Conservation (phyloP, 208 protist species). For the Wallacemonas collosoma region DNA sequence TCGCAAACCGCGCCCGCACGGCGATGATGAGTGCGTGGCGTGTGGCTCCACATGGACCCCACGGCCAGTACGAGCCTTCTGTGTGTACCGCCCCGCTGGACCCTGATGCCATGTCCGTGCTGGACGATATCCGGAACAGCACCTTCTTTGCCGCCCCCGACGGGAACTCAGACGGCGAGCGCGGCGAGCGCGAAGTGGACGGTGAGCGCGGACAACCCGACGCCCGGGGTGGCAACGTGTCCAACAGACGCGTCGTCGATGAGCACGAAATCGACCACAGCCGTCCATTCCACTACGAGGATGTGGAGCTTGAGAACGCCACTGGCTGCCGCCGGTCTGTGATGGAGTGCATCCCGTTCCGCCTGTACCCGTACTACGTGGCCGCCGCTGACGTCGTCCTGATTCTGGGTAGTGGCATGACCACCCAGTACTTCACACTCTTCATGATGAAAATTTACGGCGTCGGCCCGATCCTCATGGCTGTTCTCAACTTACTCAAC, state of each 20-base stretch:
- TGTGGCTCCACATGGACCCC: neutral
- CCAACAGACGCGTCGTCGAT: neutral
- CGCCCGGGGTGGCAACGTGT: too few species aligned
- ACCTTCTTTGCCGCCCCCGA: slow-evolving; percentile 6
- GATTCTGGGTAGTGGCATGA: slow-evolving; percentile 71
- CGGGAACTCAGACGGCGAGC: neutral
- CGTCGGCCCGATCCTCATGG: slow-evolving; percentile 40
- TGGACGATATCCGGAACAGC: slow-evolving; percentile 17
- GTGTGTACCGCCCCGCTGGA: slow-evolving; percentile 38
- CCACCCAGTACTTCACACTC: slow-evolving; percentile 70
- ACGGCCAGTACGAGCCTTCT: slow-evolving; percentile 33
- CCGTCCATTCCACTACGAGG: slow-evolving; percentile 31
- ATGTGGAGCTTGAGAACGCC: slow-evolving; percentile 46
- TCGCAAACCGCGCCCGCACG: slow-evolving; percentile 39
- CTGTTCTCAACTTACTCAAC: slow-evolving; percentile 46
- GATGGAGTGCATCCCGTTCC: slow-evolving; percentile 52
- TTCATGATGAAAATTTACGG: slow-evolving; percentile 76
- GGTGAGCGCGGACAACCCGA: too few species aligned
- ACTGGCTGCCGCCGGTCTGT: slow-evolving; percentile 29
- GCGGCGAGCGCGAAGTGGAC: slow-evolving; percentile 8
- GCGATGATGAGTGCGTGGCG: slow-evolving; percentile 27
- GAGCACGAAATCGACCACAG: slow-evolving; percentile 17
- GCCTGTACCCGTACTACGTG: slow-evolving; percentile 46
- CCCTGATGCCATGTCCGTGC: slow-evolving; percentile 2
- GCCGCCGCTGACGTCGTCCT: slow-evolving; percentile 48